A percentile compares a stretch with the other conserved stretches of the same genome.
phyloP scores from a whole-genome alignment of 2,329 filamentous ascomycete species.

The Hypoxylon sp. region DNA sequence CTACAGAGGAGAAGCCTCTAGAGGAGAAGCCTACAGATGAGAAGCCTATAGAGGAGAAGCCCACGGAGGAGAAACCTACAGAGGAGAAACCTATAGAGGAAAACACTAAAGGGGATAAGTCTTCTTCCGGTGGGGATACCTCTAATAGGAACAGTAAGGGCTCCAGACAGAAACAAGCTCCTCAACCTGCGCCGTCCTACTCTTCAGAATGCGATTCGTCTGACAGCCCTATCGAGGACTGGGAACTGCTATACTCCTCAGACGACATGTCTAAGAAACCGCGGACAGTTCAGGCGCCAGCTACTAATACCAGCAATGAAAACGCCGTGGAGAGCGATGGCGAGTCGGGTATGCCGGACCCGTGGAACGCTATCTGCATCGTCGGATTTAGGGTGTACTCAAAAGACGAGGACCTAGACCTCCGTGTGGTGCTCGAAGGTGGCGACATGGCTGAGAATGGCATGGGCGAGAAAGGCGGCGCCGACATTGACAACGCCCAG shows the following conservation, averaged over 20 bases:
- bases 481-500: conserved; percentile 71
- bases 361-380: conserved; percentile 62
- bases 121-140: conserved; percentile 1
- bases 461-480: conserved; percentile 70
- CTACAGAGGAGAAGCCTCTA: conserved; percentile 9
- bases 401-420: conserved; percentile 65
- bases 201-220: conserved; percentile 70
- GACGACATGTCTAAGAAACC: conserved; percentile 71
- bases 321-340: conserved; percentile 56
- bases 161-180: conserved; percentile 11
- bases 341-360: conserved; percentile 59
- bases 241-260: conserved; percentile 71
- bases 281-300: conserved; percentile 55
- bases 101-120: conserved; percentile 16
- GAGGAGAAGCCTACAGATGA: conserved; percentile 10
- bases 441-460: conserved; percentile 68
- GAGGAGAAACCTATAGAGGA: conserved; percentile 19
- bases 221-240: conserved; percentile 72
- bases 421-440: conserved; percentile 71
- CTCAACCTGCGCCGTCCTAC: conserved; percentile 50
- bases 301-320: conserved; percentile 47
- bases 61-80: conserved; percentile 27
- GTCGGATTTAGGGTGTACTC: conserved; percentile 61
- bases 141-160: not conserved
- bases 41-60: conserved; percentile 24